Percentiles rank a stretch among this genome's conserved stretches.
phyloP scores from a whole-genome alignment of 2,329 filamentous ascomycete species.

The Aspergillus fijiensis region DNA sequence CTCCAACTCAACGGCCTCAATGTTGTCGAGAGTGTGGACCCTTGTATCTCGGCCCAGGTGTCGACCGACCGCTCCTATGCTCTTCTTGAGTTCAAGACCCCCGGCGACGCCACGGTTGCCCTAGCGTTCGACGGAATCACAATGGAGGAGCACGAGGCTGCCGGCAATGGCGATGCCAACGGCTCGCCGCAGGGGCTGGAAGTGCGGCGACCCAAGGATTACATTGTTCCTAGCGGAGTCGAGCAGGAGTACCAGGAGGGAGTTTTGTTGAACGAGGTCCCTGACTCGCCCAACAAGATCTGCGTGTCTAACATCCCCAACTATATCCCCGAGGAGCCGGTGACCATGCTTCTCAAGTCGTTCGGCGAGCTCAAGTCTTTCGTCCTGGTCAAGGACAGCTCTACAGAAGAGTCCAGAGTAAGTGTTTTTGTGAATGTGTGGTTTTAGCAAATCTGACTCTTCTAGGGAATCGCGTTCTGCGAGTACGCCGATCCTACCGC shows the following conservation, averaged over 20 bases:
- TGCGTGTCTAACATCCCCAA: slow-evolving; percentile 84
- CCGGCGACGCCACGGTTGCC: slow-evolving; percentile 85
- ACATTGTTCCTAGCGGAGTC: slow-evolving; percentile 83
- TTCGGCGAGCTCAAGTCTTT: slow-evolving; percentile 95
- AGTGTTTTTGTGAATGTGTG: slow-evolving; percentile 35
- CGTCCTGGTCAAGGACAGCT: slow-evolving; percentile 79
- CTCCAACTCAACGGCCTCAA: slow-evolving; percentile 96
- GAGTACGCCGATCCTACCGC: slow-evolving; percentile 76
- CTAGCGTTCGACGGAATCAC: slow-evolving; percentile 84
- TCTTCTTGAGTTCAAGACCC: slow-evolving; percentile 83
- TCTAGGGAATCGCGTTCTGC: slow-evolving; percentile 89
- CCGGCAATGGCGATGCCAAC: slow-evolving; percentile 46
- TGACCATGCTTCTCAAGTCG: slow-evolving; percentile 82
- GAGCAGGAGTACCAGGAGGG: slow-evolving; percentile 73
- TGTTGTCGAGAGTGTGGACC: slow-evolving; percentile 77
- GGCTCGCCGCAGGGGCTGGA: slow-evolving; percentile 59
- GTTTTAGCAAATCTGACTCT: slow-evolving; percentile 13
- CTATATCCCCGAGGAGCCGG: slow-evolving; percentile 87
- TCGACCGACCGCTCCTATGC: slow-evolving; percentile 78
- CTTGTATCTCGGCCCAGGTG: slow-evolving; percentile 80
- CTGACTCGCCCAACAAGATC: slow-evolving; percentile 94
- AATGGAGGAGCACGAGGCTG: slow-evolving; percentile 72
- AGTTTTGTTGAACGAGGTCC: slow-evolving; percentile 74
- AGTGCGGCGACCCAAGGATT: slow-evolving; percentile 90
- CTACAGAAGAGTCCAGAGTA: slow-evolving; percentile 83